Percentiles rank a stretch among this genome's conserved stretches.
phyloP scores from a whole-genome alignment of 2,329 filamentous ascomycete species.

The Metarhizium robertsii region DNA sequence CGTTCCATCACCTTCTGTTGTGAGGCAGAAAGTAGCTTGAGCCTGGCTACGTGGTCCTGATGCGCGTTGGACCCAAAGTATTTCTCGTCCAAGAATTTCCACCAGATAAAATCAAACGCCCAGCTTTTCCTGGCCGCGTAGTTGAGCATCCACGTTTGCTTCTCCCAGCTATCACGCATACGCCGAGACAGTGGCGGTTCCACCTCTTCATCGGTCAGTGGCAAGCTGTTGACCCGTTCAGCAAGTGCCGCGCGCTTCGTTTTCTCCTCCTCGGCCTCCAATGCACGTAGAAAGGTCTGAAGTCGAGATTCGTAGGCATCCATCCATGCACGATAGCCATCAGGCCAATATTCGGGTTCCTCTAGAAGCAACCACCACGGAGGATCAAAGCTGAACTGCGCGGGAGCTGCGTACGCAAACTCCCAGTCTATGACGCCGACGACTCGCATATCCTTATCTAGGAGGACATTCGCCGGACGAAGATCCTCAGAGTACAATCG shows the following conservation, averaged over 20 bases:
- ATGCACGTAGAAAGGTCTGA: constrained; percentile 22
- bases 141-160: constrained; percentile 20
- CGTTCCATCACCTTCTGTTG: constrained; percentile 16
- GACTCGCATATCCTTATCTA: constrained; percentile 18
- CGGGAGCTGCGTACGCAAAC: constrained; percentile 18
- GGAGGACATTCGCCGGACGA: constrained; percentile 21
- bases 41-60: constrained; percentile 10
- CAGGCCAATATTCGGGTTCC: constrained; percentile 20
- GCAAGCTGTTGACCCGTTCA: background rate
- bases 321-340: constrained; percentile 20
- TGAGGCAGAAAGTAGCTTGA: constrained; percentile 12
- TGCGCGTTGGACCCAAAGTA: constrained; percentile 18
- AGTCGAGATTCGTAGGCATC: constrained; percentile 10
- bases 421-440: constrained; percentile 32
- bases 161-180: constrained; percentile 28
- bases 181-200: background rate
- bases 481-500: constrained; percentile 17
- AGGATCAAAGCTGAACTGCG: constrained; percentile 1
- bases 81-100: constrained; percentile 23
- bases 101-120: constrained; percentile 27
- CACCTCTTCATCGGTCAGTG: too few species aligned
- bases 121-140: constrained; percentile 26
- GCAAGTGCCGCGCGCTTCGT: background rate
- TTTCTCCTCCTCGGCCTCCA: constrained; percentile 22
- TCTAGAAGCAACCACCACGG: constrained; percentile 29